Evolutionary conservation across 768 basidiomycete species (phyloP), one percentile per base, ranked within the genome.

Genomic region (Kwoniella sp.): DNA sequence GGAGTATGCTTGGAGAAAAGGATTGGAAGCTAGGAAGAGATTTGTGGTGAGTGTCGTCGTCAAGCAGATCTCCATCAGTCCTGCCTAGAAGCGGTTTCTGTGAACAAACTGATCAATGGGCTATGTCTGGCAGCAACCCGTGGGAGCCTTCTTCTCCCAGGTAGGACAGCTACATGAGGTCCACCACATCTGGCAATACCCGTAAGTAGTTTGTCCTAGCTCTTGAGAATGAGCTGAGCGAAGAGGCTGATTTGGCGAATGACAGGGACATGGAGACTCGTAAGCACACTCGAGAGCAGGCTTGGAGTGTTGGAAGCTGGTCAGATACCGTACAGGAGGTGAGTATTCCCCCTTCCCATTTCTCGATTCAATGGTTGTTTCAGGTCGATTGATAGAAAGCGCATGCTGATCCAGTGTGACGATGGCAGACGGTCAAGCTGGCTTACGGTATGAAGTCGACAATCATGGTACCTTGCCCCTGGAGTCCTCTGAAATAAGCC

Each of bases 121-220:
- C 13, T 1, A 22, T 52, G 17, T 44, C 24, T 17, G 22, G 0
- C 52, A 79, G 79, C 66, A 72, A 67, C 79, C 80, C 1, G 73
- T 76, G 12, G 79, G 78, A 40, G 77, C 78, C 1, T 80, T 77
- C 73, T 79, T 79, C 68, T 66, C 75, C 9, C 81, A 82, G 61
- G 77, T 81, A 24, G 81, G 81, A 4, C 71, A 74, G 29, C 69
- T 84, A 10, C 83, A 84, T 70, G 80, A 82, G 63, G 95, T 96
- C 8, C 90, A 97, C 77, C 95, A 97, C 81, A 86, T 97, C 82
- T 98, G 95, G 95, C 94, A 97, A 81, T 95, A 95, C 78, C 88
- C 88, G 91, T 92, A 73, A 77, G 88, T 85, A 52, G 25, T 44
- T 1, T 30, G 19, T 44, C 21, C 6, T 48, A 30, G 10, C 33